A percentile compares a stretch with the other conserved stretches of the same genome.
Conservation (phyloP, 1,284 basidiomycete genomes). For the Earliella scabrosa region DNA sequence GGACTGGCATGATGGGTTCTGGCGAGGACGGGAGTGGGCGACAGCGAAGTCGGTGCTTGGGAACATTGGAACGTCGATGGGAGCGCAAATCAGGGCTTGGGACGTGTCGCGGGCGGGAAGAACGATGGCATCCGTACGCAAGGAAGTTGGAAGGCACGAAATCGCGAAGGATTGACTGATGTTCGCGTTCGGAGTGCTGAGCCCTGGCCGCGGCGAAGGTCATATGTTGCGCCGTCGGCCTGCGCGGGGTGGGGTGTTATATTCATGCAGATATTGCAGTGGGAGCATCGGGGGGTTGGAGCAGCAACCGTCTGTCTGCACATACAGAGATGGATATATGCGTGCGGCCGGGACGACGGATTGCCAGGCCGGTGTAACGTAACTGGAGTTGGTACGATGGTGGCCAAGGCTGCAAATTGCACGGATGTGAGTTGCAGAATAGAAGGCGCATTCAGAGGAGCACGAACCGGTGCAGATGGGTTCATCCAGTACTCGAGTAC, state of each 20-base stretch:
- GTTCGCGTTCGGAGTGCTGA: not conserved
- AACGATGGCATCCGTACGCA: slow-evolving; percentile 10
- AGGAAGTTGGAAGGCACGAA: not conserved
- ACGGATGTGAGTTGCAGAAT: not conserved
- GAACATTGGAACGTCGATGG: not conserved
- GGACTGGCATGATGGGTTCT: not conserved
- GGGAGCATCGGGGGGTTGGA: no score
- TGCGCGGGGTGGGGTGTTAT: not conserved
- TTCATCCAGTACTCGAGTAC: not conserved
- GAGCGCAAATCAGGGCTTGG: slow-evolving; percentile 6
- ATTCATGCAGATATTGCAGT: not conserved
- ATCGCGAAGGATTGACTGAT: not conserved
- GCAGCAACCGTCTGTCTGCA: not conserved
- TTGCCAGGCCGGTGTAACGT: not conserved
- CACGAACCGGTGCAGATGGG: not conserved
- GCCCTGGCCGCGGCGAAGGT: not conserved
- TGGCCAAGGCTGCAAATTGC: not conserved
- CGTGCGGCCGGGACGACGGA: not conserved
- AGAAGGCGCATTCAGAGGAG: not conserved
- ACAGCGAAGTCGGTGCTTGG: not conserved
- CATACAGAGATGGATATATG: not conserved
- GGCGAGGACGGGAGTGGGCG: not conserved
- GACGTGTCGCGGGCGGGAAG: slow-evolving; percentile 7
- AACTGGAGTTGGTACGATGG: not conserved
- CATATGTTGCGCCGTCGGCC: not conserved